These are phyloP conservation scores for Acephala macrosclerotiorum DNA, from an alignment of 2,329 filamentous ascomycete genomes.

Conservation along the genomic window DNA sequence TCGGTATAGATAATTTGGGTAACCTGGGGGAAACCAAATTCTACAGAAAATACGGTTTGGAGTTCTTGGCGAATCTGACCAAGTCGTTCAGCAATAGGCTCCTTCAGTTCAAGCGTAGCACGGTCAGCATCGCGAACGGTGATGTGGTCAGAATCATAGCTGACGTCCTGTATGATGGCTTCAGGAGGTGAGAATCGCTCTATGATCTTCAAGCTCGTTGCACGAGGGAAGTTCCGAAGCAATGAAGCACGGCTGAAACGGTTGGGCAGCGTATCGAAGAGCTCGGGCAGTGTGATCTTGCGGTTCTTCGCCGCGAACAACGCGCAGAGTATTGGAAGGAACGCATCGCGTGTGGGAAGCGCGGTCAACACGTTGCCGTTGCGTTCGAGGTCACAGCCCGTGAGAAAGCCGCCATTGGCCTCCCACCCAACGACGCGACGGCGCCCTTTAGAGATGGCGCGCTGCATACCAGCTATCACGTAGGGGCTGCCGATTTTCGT, in stretches of 20 bases:
- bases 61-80: constrained; percentile 38
- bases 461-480: constrained; percentile 46
- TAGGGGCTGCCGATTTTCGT: constrained; percentile 47
- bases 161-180: constrained; percentile 34
- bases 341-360: constrained; percentile 44
- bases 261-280: constrained; percentile 42
- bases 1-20: constrained; percentile 43
- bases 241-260: constrained; percentile 44
- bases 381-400: constrained; percentile 42
- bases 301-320: constrained; percentile 42
- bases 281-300: constrained; percentile 37
- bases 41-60: constrained; percentile 41
- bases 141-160: constrained; percentile 30
- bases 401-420: constrained; percentile 46
- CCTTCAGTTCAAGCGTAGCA: constrained; percentile 21
- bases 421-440: constrained; percentile 45
- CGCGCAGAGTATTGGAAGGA: constrained; percentile 43
- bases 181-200: constrained; percentile 40
- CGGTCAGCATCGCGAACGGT: constrained; percentile 28
- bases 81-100: constrained; percentile 26
- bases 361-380: constrained; percentile 41
- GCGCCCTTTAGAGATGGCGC: constrained; percentile 40
- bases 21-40: constrained; percentile 39
- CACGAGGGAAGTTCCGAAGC: constrained; percentile 44
- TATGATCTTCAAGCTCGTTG: constrained; percentile 44